phyloP scores from a whole-genome alignment of 202 grass and related monocot genomes.

The Setaria italica region DNA sequence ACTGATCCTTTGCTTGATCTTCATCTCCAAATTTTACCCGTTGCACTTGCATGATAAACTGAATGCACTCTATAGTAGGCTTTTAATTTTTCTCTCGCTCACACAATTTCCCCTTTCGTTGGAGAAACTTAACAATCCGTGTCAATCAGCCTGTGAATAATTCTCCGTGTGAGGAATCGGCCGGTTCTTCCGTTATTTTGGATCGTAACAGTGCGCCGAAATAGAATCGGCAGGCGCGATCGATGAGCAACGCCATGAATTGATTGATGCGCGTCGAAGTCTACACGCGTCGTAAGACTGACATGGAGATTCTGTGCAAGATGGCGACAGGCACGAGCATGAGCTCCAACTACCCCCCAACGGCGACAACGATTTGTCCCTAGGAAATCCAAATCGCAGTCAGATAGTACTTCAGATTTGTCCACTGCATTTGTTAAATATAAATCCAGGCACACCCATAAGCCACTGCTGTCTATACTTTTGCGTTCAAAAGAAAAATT shows the following conservation, averaged over 20 bases:
- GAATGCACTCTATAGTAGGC: not conserved
- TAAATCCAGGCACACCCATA: not conserved
- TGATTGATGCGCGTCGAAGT: conserved; percentile 7
- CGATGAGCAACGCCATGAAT: not conserved
- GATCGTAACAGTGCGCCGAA: not conserved
- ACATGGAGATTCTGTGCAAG: conserved; percentile 34
- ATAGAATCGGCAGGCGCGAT: not conserved
- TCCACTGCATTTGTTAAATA: not conserved
- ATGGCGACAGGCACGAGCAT: conserved; percentile 10
- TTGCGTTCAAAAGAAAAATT: not conserved
- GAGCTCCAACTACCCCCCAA: conserved; percentile 6
- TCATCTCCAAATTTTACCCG: not conserved
- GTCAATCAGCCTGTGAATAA: not conserved
- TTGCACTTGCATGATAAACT: not conserved
- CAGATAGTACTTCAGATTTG: conserved; percentile 10
- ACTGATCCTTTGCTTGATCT: not conserved
- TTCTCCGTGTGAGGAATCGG: not conserved
- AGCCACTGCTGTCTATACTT: not conserved
- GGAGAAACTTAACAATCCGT: not conserved
- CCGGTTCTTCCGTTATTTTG: not conserved
- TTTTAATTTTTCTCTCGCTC: not conserved
- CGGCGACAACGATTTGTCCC: conserved; percentile 17
- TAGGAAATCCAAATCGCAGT: conserved; percentile 12
- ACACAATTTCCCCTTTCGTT: not conserved
- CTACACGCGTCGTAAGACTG: conserved; percentile 54